Base-by-base conservation (phyloP, 2,329 filamentous ascomycete genomes). In the Colletotrichum liriopes region DNA sequence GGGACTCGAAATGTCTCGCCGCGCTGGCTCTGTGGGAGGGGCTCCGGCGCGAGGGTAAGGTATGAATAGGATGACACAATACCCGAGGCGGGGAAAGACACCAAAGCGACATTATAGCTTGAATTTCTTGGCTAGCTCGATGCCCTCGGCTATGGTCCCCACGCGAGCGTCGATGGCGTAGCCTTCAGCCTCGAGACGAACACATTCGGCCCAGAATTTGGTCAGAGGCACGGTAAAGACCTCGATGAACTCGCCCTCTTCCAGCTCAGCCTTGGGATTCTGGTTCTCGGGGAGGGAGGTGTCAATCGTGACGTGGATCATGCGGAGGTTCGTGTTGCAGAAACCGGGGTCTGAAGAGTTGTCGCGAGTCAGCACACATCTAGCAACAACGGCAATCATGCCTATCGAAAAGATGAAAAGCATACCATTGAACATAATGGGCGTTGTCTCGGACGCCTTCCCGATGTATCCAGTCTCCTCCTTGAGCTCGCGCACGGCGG, bases 161-260 rank as follows among this genome's bases (percentile, higher is more conserved):
- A 96, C 91, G 49, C 93, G 86, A 7, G 93, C 93, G 81, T 96
- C 94, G 75, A 96, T 93, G 1, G 92, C 93, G 80, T 89, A 95
- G 0, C 94, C 94, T 74, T 94, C 85, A 2, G 84, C 83, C 78
- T 95, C 93, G 1, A 95, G 84, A 74, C 81, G 87, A 79, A 90
- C 90, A 78, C 91, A 91, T 78, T 93, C 90, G 0, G 86, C 86
- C 84, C 92, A 94, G 49, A 96, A 81, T 18, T 87, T 84, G 26
- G 82, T 84, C 54, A 96, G 78, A 7, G 91, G 91, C 9, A 94
- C 86, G 11, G 88, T 89, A 77, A 96, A 95, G 43, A 92, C 91
- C 79, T 95, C 93, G 77, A 96, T 95, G 78, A 95, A 95, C 82
- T 96, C 93, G 74, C 91, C 92, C 35, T 95, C 93, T 79, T 96